Conservation (phyloP, 2,329 filamentous ascomycete species). For the Fusarium goolgardi region DNA sequence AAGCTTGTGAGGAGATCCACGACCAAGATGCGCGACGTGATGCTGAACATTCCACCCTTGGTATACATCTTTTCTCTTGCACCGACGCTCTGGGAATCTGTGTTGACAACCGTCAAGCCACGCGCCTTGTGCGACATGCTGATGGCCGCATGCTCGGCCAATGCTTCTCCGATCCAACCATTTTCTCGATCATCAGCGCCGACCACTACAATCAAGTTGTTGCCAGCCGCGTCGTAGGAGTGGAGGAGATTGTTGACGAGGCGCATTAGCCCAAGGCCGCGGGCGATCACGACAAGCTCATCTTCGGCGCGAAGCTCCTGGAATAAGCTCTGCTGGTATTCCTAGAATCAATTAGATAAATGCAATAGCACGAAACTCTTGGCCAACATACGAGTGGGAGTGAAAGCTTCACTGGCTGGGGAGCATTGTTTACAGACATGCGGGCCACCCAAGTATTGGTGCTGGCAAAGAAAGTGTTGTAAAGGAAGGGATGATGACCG, state of each 20-base stretch:
- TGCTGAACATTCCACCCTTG: conserved; percentile 90
- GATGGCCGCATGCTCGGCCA: conserved; percentile 94
- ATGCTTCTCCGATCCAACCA: conserved; percentile 94
- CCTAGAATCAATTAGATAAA: conserved; percentile 56
- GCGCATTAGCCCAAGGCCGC: conserved; percentile 90
- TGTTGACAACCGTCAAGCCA: conserved; percentile 92
- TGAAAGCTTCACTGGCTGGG: conserved; percentile 82
- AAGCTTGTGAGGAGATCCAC: conserved; percentile 91
- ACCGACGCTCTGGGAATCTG: conserved; percentile 88
- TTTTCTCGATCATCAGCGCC: conserved; percentile 94
- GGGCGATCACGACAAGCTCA: conserved; percentile 91
- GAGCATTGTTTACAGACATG: conserved; percentile 66
- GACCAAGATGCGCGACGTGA: conserved; percentile 94
- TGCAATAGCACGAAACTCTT: not conserved
- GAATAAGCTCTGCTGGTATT: conserved; percentile 97
- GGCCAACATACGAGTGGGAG: conserved; percentile 64
- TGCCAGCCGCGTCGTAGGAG: conserved; percentile 94
- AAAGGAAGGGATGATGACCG: conserved; percentile 19
- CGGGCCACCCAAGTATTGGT: conserved; percentile 44
- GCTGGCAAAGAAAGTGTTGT: conserved; percentile 27
- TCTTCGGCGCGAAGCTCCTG: conserved; percentile 89
- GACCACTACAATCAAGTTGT: conserved; percentile 89
- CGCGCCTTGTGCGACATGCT: conserved; percentile 84
- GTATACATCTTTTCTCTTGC: conserved; percentile 92
- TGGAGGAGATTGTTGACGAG: conserved; percentile 96